Evolutionary conservation across 1,284 basidiomycete species (phyloP), one percentile per base, ranked within the genome.

Genomic region (Fistulinella cinereoalba): DNA sequence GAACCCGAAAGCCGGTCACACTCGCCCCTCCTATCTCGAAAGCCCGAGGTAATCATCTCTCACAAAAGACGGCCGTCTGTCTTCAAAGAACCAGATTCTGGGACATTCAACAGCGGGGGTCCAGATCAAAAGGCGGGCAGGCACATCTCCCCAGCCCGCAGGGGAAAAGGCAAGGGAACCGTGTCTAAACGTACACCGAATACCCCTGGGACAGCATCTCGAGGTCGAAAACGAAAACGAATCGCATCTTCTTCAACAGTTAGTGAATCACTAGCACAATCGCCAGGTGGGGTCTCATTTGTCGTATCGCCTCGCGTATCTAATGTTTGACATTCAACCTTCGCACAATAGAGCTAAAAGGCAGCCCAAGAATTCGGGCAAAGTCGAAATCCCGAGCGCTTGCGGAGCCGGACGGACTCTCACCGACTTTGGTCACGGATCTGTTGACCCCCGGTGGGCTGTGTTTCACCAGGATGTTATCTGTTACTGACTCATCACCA

Each of bases 181-280:
- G 7, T 15, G 12, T 12, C 39, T n/a, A n/a, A n/a, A n/a, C n/a
- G n/a, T n/a, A n/a, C n/a, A n/a, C n/a, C n/a, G n/a, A n/a, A n/a
- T n/a, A n/a, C n/a, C n/a, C n/a, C n/a, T n/a, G n/a, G n/a, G n/a
- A n/a, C n/a, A 29, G 33, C 4, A 15, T 21, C 50, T n/a, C 49
- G 33, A 12, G 49, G 50, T 29, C 53, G 43, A 25, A 60, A 60
- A 33, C 62, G 58, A 44, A 64, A 60, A 37, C 58, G 58, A 0
- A 49, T 48, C 16, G 13, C 34, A 34, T 58, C 58, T 2, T 54
- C 56, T 29, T 33, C 60, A 10, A 23, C 44, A 18, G 49, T 5
- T 6, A 21, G 23, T 13, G 34, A 24, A 29, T 40, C 41, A 25
- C 46, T 37, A 18, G 18, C 33, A 43, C 48, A 39, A 27, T 49